A percentile compares a stretch with the other conserved stretches of the same genome.
Evolutionary conservation across 192 early-diverging fungal genomes (phyloP).

Genomic region (Backusella circina): DNA sequence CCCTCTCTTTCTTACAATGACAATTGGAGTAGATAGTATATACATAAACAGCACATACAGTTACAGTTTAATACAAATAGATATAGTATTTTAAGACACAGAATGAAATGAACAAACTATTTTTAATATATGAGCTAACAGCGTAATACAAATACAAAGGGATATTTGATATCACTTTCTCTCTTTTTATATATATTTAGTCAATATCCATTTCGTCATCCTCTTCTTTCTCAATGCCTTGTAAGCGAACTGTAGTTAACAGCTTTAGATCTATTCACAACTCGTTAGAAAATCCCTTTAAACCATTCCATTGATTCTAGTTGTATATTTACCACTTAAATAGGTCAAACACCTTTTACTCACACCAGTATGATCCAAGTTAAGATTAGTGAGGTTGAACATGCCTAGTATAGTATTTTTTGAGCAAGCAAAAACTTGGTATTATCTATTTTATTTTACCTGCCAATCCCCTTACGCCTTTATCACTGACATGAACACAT

Average conservation of each 20-base stretch:
- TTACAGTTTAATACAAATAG: no score
- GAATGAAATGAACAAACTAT: background rate
- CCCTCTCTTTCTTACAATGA: background rate
- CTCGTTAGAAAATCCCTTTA: background rate
- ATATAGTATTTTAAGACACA: background rate
- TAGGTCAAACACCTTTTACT: slow-evolving; percentile 13
- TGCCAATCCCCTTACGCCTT: slow-evolving; percentile 14
- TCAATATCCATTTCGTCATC: slow-evolving; percentile 5
- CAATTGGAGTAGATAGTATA: background rate
- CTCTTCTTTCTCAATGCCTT: slow-evolving; percentile 6
- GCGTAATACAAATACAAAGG: background rate
- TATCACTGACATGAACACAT: slow-evolving; percentile 9
- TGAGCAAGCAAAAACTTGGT: background rate
- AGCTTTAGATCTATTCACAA: background rate
- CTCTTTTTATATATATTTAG: background rate
- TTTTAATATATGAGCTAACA: background rate
- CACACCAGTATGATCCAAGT: slow-evolving; percentile 40
- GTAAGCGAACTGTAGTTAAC: slow-evolving; percentile 6
- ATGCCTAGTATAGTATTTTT: background rate
- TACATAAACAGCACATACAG: no score
- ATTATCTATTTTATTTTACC: slow-evolving; percentile 7
- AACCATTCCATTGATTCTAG: background rate
- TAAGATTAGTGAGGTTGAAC: slow-evolving; percentile 30
- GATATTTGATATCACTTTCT: no score
- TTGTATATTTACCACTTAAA: slow-evolving; percentile 1